phyloP scores from a whole-genome alignment of 805 yeast species.

The Metschnikowia arizonensis region DNA sequence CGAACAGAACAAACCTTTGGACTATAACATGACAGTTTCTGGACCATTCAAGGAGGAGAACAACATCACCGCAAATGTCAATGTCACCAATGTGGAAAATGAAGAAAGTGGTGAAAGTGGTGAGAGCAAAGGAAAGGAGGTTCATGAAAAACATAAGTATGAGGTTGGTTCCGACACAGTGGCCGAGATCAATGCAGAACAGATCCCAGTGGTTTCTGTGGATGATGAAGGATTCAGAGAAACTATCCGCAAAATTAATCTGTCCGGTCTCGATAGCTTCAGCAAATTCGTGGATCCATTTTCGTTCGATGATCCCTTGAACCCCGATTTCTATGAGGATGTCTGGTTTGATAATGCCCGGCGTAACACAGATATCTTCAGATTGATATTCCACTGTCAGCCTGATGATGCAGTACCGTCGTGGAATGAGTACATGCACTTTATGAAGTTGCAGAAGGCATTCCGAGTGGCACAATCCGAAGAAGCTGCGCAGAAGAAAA shows the following conservation, averaged over 20 bases:
- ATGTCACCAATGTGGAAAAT: slow-evolving; percentile 9
- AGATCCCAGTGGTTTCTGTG: slow-evolving; percentile 36
- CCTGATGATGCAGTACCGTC: slow-evolving; percentile 89
- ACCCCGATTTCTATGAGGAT: slow-evolving; percentile 78
- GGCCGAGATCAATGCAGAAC: slow-evolving; percentile 12
- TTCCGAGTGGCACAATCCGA: slow-evolving; percentile 42
- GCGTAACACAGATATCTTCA: slow-evolving; percentile 74
- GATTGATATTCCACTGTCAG: slow-evolving; percentile 86
- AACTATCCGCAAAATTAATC: slow-evolving; percentile 34
- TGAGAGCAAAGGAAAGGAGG: too few species aligned
- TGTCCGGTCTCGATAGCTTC: slow-evolving; percentile 34
- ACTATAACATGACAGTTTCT: neutral
- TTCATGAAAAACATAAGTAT: slow-evolving; percentile 5
- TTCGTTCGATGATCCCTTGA: slow-evolving; percentile 81
- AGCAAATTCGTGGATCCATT: slow-evolving; percentile 76
- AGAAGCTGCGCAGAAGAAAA: slow-evolving; percentile 30
- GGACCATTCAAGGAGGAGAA: slow-evolving; percentile 2
- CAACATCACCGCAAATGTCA: slow-evolving; percentile 10
- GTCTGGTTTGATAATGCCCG: slow-evolving; percentile 80
- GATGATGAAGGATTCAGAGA: slow-evolving; percentile 41
- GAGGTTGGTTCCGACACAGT: slow-evolving; percentile 26
- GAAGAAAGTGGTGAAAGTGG: slow-evolving; percentile 1
- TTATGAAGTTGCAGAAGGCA: slow-evolving; percentile 54
- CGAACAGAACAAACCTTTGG: neutral
- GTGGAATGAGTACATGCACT: slow-evolving; percentile 86